Base-by-base conservation (phyloP, 208 protist genomes). In the Crithidia brevicula region DNA sequence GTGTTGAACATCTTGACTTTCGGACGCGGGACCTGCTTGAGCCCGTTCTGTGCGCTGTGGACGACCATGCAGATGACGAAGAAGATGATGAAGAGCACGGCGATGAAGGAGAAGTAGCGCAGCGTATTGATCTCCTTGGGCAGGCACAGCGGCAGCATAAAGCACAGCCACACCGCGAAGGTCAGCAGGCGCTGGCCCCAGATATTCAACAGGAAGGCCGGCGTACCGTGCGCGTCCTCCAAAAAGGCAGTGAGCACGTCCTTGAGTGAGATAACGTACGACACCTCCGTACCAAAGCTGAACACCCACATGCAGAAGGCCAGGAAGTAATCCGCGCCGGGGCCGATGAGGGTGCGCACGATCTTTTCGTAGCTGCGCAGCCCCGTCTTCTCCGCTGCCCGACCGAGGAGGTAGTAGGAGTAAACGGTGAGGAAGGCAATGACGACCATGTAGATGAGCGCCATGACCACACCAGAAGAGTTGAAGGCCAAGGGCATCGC, bases 61-160 rank as follows among this genome's bases (percentile, higher is more conserved):
- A 88, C 50, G 20, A 96, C 52, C 61, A 90, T 84, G 43, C 58
- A 71, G 27, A 92, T 71, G 23, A 91, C 86, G 53, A 96, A 93
- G 69, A 81, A 87, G n/a, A 91, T 45, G 38, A 95, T 86, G 40
- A 90, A 79, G 7, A 78, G 6, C 4, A 94, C 69, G 11, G 74
- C 89, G 8, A 93, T 20, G 27, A 71, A 67, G 15, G 89, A 94
- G 43, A 89, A 57, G 60, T 88, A 74, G 20, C 92, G 85, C 38
- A 96, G 77, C 18, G 89, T 90, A 71, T 93, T 92, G 68, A 96
- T 91, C 62, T 88, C 80, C 72, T 89, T 88, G 3, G 83, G 87
- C 34, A 94, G 74, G 43, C 70, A 92, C 42, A 95, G 66, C 33
- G 92, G 88, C 47, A 91, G 66, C 78, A 96, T 96, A 22, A 56